Evolutionary conservation across 192 early-diverging fungal species (phyloP), one percentile per base, ranked within the genome.

Genomic region (Coemansia sp.): DNA sequence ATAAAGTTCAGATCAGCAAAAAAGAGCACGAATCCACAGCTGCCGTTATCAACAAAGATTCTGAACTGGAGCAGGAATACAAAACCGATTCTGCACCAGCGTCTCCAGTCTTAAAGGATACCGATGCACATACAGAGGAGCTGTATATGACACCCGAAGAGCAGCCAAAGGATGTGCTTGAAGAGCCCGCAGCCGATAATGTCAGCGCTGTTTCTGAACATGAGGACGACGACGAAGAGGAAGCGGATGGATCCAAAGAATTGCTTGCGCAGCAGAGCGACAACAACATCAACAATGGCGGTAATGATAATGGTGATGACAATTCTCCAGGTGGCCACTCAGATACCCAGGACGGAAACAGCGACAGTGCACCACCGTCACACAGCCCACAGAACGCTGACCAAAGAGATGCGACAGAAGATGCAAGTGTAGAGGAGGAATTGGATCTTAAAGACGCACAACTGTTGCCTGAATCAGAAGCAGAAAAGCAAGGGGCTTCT

Each of bases 121-220:
- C 12, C 12, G 42, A 45, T 11, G 42, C 42, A 12, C 42, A 45
- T 45, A 45, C 5, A 14, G 34, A 33, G 6, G 57, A 59, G 25
- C 18, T 59, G 57, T 59, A 59, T 40, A 59, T 25, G 57, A 59
- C 57, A 16, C 57, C 57, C 6, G 40, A 59, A 12, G 57, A 59
- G 34, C 42, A 45, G 42, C 42, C 42, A 2, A 45, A 45, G 12
- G 57, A 59, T 25, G 16, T 4, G 17, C 17, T 36, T 12, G 33
- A 59, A 34, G 34, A 59, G 34, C 34, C 34, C 7, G 57, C 36
- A 28, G 57, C 57, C n/a, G n/a, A n/a, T n/a, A 7, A 16, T 18
- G 34, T 14, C 11, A 45, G 12, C 12, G 42, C 42, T 14, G 3
- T 2, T 45, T 45, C 10, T 2, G 42, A 11, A 14, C 42, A 12